These are phyloP conservation scores for Leccinum disarticulatum DNA, from an alignment of 768 basidiomycete species.

Conservation along the genomic window DNA sequence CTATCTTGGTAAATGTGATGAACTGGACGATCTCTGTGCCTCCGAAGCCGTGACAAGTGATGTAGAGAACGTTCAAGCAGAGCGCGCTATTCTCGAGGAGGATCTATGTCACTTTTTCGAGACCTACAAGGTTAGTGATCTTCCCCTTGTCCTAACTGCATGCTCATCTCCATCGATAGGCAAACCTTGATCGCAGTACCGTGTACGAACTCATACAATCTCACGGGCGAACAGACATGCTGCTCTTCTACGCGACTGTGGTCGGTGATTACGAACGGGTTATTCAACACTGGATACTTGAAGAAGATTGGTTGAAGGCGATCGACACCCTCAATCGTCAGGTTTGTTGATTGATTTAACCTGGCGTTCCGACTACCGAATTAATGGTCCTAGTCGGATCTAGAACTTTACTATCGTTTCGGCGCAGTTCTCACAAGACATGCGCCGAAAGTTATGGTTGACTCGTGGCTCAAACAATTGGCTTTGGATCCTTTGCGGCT, in stretches of 20 bases:
- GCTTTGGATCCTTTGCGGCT: constrained; percentile 80
- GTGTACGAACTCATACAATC: constrained; percentile 91
- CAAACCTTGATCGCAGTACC: constrained; percentile 79
- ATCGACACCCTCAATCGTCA: constrained; percentile 90
- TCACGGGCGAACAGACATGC: constrained; percentile 91
- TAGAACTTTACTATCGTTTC: constrained; percentile 92
- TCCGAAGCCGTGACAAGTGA: constrained; percentile 81
- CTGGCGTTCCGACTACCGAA: neutral
- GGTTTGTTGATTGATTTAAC: constrained; percentile 39
- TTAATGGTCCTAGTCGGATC: constrained; percentile 53
- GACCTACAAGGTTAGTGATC: constrained; percentile 76
- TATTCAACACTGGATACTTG: constrained; percentile 87
- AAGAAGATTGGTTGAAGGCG: constrained; percentile 90
- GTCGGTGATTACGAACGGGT: constrained; percentile 84
- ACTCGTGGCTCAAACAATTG: constrained; percentile 86
- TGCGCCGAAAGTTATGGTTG: constrained; percentile 86
- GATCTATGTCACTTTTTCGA: constrained; percentile 91
- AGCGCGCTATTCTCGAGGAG: constrained; percentile 83
- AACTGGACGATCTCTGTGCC: constrained; percentile 90
- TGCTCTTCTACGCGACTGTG: constrained; percentile 81
- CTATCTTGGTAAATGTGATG: constrained; percentile 94
- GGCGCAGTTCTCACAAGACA: constrained; percentile 85
- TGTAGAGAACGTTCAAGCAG: constrained; percentile 79
- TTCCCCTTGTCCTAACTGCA: neutral
- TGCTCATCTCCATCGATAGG: constrained; percentile 41